Evolutionary conservation across 306 rosid genomes (phyloP), one percentile per base, ranked within the genome.

Genomic region (Elaeagnus macrophylla): DNA sequence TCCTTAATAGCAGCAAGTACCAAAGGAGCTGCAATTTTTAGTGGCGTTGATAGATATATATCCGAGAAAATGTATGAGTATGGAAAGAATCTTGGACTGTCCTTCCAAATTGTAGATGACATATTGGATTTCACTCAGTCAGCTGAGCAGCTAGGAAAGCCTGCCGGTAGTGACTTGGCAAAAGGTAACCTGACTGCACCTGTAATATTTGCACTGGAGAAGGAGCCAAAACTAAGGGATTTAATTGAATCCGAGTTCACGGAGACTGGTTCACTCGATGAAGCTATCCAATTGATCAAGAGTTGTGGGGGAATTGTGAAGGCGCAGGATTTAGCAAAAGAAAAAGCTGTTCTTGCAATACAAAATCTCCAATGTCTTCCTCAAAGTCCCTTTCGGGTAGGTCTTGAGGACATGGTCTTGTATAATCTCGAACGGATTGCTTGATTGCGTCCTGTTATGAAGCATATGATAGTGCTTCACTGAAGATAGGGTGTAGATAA

Each of bases 131-230:
- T 93, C 64, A 93, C 99, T 0, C 95, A 93, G 67, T 82, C 99
- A 0, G 83, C 83, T 0, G 93, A 88, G 76, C 99, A 93, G 72
- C 84, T 93, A 8, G 99, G 99, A 38, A 93, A 93, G 82, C 99
- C 99, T 15, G 95, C 94, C 0, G 96, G 90, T 19, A 82, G 70
- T 45, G 99, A 93, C 77, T 80, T 93, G 11, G 86, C 80, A 41
- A 93, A 88, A 63, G 99, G 99, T 56, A 93, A 84, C 74, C 76
- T 93, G 25, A 93, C 99, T 0, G 99, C 99, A 13, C 99, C 96
- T 0, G 96, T 88, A 14, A 88, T 93, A 48, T 93, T 82, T 8
- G 94, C 99, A 0, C 41, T 88, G 61, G 85, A 84, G 75, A 81
- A 80, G 64, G 94, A 88, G 60, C 83, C 83, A 0, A 93, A 83